These are phyloP conservation scores for Salix viminalis DNA, from an alignment of 345 rosid genomes.

Conservation along the genomic window DNA sequence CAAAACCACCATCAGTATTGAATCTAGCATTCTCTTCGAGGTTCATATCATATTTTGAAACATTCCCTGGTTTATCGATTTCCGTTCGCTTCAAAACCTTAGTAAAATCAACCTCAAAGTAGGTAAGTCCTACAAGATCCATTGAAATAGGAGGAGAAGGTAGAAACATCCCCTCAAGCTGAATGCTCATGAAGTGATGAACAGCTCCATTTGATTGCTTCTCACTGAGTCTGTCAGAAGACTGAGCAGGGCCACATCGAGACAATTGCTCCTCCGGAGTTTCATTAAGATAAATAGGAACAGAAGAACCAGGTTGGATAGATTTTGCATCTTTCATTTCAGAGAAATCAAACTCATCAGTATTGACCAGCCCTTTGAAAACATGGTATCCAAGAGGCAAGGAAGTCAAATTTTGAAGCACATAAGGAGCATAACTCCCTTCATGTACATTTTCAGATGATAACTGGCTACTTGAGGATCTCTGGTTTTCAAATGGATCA, in stretches of 20 bases:
- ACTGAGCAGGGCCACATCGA: constrained; percentile 44
- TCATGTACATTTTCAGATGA: constrained; percentile 35
- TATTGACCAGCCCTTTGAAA: constrained; percentile 44
- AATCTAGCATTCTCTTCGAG: constrained; percentile 36
- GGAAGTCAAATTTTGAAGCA: constrained; percentile 84
- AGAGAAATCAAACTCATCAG: constrained; percentile 39
- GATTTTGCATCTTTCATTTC: constrained; percentile 41
- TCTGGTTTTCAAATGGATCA: constrained; percentile 38
- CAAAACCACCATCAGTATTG: constrained; percentile 46
- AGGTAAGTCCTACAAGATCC: constrained; percentile 83
- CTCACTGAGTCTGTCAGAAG: constrained; percentile 57
- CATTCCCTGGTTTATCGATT: constrained; percentile 20
- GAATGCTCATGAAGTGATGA: constrained; percentile 73
- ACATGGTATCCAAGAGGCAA: constrained; percentile 66
- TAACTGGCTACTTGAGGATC: constrained; percentile 28
- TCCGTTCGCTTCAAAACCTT: constrained; percentile 35
- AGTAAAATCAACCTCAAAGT: constrained; percentile 85
- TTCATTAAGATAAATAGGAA: constrained; percentile 64
- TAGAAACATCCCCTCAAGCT: constrained; percentile 69
- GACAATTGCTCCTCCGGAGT: constrained; percentile 53
- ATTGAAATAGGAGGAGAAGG: constrained; percentile 81
- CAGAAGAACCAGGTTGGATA: constrained; percentile 67
- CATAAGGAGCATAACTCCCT: constrained; percentile 80
- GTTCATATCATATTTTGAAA: constrained; percentile 24
- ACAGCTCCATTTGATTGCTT: constrained; percentile 55